Conservation (phyloP, 2,329 filamentous ascomycete genomes). For the Ophiostoma angusticollis region DNA sequence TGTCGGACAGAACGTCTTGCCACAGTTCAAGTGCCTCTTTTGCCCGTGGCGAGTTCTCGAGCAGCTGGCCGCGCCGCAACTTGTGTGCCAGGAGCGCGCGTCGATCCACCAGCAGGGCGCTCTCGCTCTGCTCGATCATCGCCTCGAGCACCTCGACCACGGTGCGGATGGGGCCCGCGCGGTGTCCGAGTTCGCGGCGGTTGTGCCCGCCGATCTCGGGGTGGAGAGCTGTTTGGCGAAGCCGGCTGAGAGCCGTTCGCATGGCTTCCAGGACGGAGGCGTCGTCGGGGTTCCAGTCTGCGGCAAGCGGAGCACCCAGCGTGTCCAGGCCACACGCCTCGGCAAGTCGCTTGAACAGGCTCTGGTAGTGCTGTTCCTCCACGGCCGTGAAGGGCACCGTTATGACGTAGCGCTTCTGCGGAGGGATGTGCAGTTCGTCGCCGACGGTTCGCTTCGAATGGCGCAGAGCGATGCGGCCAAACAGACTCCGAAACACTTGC, state of each 20-base stretch:
- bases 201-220: conserved; percentile 64
- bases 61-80: conserved; percentile 61
- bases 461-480: conserved; percentile 60
- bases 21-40: conserved; percentile 60
- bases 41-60: conserved; percentile 60
- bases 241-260: conserved; percentile 61
- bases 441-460: conserved; percentile 77
- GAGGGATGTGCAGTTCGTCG: conserved; percentile 64
- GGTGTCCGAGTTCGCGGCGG: conserved; percentile 48
- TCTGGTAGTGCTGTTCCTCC: conserved; percentile 79
- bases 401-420: conserved; percentile 76
- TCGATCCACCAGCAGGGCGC: conserved; percentile 52
- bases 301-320: conserved; percentile 47
- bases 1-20: conserved; percentile 40
- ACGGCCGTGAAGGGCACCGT: conserved; percentile 82
- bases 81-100: conserved; percentile 50
- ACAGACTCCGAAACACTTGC: conserved; percentile 53
- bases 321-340: conserved; percentile 52
- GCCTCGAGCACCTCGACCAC: conserved; percentile 75
- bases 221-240: conserved; percentile 40
- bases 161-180: conserved; percentile 58
- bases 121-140: conserved; percentile 82
- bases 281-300: conserved; percentile 53
- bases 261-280: conserved; percentile 51
- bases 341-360: conserved; percentile 64